A percentile compares a stretch with the other conserved stretches of the same genome.
Evolutionary conservation across 1,284 basidiomycete genomes (phyloP).

Genomic region (Cryptococcus sp.): DNA sequence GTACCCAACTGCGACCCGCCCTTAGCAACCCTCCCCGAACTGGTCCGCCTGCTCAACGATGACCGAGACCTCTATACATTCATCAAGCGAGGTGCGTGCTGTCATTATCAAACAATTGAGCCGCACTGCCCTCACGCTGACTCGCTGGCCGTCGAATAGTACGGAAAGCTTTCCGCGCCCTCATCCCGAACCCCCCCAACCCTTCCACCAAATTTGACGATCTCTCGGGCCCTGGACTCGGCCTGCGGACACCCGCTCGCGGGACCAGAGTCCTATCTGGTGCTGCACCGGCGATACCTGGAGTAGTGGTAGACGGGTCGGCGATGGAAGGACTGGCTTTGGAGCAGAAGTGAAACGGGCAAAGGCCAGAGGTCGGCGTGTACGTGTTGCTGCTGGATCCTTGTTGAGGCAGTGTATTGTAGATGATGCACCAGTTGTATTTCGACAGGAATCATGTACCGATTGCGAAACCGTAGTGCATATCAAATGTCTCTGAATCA

Average conservation of each 20-base stretch:
- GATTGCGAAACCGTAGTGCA: not conserved
- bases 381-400: not conserved
- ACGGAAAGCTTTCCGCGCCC: slow-evolving; percentile 32
- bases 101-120: not conserved
- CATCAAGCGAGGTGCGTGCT: slow-evolving; percentile 43
- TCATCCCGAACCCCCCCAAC: slow-evolving; percentile 23
- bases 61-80: slow-evolving; percentile 45
- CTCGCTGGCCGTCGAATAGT: slow-evolving; percentile 13
- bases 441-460: not conserved
- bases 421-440: not conserved
- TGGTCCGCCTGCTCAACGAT: slow-evolving; percentile 42
- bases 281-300: not conserved
- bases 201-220: slow-evolving; percentile 30
- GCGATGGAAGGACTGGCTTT: slow-evolving; percentile 8
- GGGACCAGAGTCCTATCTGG: slow-evolving; percentile 3
- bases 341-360: not conserved
- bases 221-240: slow-evolving; percentile 25
- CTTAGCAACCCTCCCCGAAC: slow-evolving; percentile 30
- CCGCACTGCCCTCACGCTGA: not conserved
- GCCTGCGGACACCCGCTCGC: slow-evolving; percentile 13
- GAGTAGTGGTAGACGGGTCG: not conserved
- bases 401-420: not conserved
- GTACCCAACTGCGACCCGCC: slow-evolving; percentile 47
- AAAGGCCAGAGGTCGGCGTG: too few species aligned
- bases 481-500: not conserved